Evolutionary conservation across 2,329 filamentous ascomycete species (phyloP).

Genomic region (Fusarium veterinarium): DNA sequence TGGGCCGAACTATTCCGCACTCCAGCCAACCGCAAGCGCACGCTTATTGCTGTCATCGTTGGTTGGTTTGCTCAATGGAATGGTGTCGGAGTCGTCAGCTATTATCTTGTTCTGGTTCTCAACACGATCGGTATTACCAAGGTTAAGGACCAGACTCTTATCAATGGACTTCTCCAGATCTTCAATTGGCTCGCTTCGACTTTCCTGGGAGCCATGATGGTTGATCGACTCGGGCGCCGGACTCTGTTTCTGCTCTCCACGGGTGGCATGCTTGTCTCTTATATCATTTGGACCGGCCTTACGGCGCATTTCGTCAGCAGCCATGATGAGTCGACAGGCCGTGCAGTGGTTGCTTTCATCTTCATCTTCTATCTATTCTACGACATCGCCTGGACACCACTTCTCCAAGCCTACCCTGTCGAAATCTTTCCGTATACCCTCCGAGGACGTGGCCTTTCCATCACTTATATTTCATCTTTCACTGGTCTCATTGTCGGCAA

Average conservation of each 20-base stretch:
- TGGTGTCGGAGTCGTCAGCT: constrained; percentile 35
- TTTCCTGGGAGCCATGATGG: constrained; percentile 51
- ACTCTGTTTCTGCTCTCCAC: constrained; percentile 54
- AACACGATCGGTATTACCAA: constrained; percentile 53
- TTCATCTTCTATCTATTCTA: constrained; percentile 55
- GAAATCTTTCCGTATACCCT: constrained; percentile 45
- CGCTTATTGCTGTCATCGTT: constrained; percentile 33
- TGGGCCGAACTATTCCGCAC: constrained; percentile 54
- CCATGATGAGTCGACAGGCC: constrained; percentile 34
- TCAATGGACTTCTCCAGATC: constrained; percentile 48
- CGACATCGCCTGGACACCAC: constrained; percentile 50
- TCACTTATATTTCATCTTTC: constrained; percentile 34
- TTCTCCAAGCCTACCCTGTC: constrained; percentile 46
- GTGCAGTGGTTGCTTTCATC: constrained; percentile 50
- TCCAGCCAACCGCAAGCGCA: constrained; percentile 45
- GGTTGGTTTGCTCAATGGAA: constrained; percentile 36
- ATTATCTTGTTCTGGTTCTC: constrained; percentile 54
- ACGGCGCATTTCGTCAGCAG: constrained; percentile 28
- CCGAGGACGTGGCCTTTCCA: constrained; percentile 33
- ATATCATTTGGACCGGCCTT: constrained; percentile 50
- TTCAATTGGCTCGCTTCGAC: constrained; percentile 53
- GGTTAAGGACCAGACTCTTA: constrained; percentile 49
- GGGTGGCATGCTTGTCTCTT: constrained; percentile 50
- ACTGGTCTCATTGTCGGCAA: constrained; percentile 49
- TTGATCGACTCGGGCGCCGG: constrained; percentile 54